These are phyloP conservation scores for Capsicum chinense DNA, from an alignment of 257 asterid genomes.

Conservation along the genomic window DNA sequence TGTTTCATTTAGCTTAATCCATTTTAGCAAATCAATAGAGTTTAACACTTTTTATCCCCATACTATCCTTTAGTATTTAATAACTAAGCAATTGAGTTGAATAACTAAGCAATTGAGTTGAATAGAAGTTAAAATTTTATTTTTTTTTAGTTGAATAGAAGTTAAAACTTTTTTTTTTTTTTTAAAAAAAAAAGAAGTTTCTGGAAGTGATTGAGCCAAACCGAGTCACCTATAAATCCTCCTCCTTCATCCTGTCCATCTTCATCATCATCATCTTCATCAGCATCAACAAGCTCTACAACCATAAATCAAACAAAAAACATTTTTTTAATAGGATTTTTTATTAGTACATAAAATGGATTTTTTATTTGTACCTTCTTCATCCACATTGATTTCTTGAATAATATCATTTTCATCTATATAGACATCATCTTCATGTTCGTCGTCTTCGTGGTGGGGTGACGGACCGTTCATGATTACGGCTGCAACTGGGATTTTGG, in stretches of 20 bases:
- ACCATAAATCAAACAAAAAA: neutral
- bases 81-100: no score
- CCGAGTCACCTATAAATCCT: slow-evolving; percentile 29
- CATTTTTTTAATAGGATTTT: no score
- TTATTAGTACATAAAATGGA: neutral
- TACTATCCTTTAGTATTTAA: no score
- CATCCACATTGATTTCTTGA: slow-evolving; percentile 68
- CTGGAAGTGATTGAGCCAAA: slow-evolving; percentile 10
- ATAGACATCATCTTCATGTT: slow-evolving; percentile 46
- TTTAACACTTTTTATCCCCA: no score
- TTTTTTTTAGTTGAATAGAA: neutral
- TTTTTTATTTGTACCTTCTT: slow-evolving; percentile 56
- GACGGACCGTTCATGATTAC: slow-evolving; percentile 26
- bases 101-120: no score
- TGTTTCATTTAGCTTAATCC: no score
- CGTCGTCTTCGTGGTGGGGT: slow-evolving; percentile 44
- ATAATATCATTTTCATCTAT: slow-evolving; percentile 71
- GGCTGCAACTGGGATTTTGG: neutral
- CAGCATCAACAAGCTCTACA: slow-evolving; percentile 86
- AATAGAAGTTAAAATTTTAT: no score
- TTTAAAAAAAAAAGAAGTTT: neutral
- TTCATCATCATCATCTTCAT: slow-evolving; percentile 47
- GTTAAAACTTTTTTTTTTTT: neutral
- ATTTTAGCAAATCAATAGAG: no score
- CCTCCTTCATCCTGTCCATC: slow-evolving; percentile 47